Base-by-base conservation (phyloP, 768 basidiomycete genomes). In the Zangia roseola region DNA sequence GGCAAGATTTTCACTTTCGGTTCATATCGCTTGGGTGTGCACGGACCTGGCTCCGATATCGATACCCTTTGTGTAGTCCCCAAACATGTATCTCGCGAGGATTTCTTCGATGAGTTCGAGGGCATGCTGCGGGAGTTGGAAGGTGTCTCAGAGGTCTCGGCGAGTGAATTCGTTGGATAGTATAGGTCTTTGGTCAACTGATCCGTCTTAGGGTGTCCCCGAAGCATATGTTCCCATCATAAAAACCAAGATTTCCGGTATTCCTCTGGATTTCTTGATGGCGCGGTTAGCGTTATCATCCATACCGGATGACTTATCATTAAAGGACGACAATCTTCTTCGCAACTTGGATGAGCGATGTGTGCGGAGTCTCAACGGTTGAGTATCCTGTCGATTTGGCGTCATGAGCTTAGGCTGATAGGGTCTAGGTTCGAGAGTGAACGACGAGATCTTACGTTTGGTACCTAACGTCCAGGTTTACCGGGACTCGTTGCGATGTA, bases 1-100 rank as follows among this genome's bases (percentile, higher is more conserved):
- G 97, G 94, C 55, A 95, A 98, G 76, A 98, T 99, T 66, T 99
- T 93, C 69, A 98, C 97, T 7, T 99, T 95, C 69, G 97, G 97
- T 35, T 97, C 94, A 43, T 98, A 97, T 76, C 88, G 97, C 60
- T 74, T 99, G 41, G 97, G 97, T 50, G 97, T 98, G 19, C 97
- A 98, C 69, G 92, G 91, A 12, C 97, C 95, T 30, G 89, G 91
- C 4, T 78, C 87, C 41, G 95, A 99, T 80, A 97, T 99, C 67
- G 97, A 99, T 74, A 97, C 94, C n/a, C 73, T 99, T 19, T 90
- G 92, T 64, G 95, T 98, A 30, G 97, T 95, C 31, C 97, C 97
- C 7, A 92, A 94, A 68, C 94, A 97, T 69, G 88, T 98, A 47
- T 88, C 86, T 47, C 80, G 93, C 54, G 94, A 97, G 56, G 94